Evolutionary conservation across 805 yeast genomes (phyloP), one percentile per base, ranked within the genome.

Genomic region (Pichia ethanolica): DNA sequence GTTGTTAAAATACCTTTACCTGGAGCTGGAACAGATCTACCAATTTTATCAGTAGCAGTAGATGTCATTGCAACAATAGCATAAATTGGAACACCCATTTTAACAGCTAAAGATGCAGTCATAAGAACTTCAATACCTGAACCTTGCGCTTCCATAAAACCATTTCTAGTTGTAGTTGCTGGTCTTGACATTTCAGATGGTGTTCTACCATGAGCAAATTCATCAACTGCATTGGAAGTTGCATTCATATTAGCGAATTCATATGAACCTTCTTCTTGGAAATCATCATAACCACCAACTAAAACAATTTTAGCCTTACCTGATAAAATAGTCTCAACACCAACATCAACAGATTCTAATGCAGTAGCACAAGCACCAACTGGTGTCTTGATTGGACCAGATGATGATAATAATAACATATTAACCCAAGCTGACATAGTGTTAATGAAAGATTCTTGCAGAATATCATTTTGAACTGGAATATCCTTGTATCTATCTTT

Each of bases 301-400:
- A 93, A 76, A 71, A 93, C 89, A 61, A 93, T 82, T 79, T 89
- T 89, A 50, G 99, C 99, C 71, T 90, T 89, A 59, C 97, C 97
- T 45, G 89, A 74, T 60, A 88, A 71, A 62, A 93, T 89, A 47
- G 96, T 88, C 73, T 93, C 99, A 58, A 86, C 80, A 81, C 97
- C 99, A 62, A 81, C 79, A 68, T 93, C 99, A 57, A 93, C 86
- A 55, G 99, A 93, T 75, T 93, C 99, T 53, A 93, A 86, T 49
- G 99, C 93, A 58, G 99, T 93, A 46, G 99, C 99, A 78, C 99
- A 93, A 39, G 99, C 99, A 74, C 96, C 99, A 49, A 93, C 99
- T 47, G 99, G 98, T 32, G 99, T 95, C 79, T 90, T 90, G 71
- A 90, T 89, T 53, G 99, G 99, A 72, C 99, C 99, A 52, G 97